Evolutionary conservation across 768 basidiomycete species (phyloP), one percentile per base, ranked within the genome.

Genomic region (Tremella fuciformis): DNA sequence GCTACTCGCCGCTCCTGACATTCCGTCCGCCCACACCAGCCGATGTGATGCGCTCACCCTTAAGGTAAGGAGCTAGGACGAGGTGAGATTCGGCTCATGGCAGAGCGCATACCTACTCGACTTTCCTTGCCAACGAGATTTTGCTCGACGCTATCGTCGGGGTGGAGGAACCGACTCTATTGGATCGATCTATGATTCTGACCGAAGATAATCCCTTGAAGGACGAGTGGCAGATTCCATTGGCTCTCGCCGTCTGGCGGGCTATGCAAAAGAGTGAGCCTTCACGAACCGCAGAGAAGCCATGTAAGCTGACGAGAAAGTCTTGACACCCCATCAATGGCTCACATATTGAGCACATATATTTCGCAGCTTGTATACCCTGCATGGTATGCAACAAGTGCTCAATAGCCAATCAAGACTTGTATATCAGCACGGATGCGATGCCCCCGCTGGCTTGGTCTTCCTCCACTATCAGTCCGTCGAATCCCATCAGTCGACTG

Each of bases 161-260:
- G 15, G 56, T 77, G 16, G 69, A 75, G 8, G 78, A 79, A 22
- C 79, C 80, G 50, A 74, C 81, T 3, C 29, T 34, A 34, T 11
- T 34, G 6, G 76, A 79, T n/a, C 83, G 82, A 58, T 75, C 88
- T 41, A 67, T 91, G 55, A 84, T 81, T 0, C 53, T 75, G 2
- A 50, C 48, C 8, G 21, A 60, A 26, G 61, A 61, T 0, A 76
- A 81, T 39, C 88, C 88, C 69, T 80, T 81, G 25, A 76, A 91
- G 57, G 83, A 82, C 29, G 80, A 81, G 38, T 83, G 88, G 80
- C 89, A 92, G 73, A 77, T 82, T 24, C 79, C 79, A 37, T 84
- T 84, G 64, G 84, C 85, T 1, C 62, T 84, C 46, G 81, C 84
- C 42, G 89, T 91, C 67, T 96, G 91, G 91, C 81, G 81, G 60